A percentile compares a stretch with the other conserved stretches of the same genome.
phyloP scores from a whole-genome alignment of 495 filamentous ascomycete species.

The Aspergillus homomorphus region DNA sequence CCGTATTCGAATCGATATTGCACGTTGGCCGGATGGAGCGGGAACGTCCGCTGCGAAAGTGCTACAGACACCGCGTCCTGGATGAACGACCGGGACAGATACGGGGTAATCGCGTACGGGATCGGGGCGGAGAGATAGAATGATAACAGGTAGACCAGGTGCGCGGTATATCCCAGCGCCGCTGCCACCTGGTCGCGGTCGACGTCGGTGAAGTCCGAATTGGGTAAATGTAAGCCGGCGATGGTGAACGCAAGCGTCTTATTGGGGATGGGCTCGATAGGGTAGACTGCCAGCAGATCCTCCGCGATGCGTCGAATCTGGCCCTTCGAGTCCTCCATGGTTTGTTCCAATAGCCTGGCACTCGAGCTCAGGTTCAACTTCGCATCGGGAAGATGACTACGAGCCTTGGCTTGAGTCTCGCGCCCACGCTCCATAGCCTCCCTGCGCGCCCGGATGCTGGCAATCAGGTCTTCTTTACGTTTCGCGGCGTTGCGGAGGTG shows the following conservation, averaged over 20 bases:
- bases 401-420: constrained; percentile 52
- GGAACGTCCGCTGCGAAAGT: constrained; percentile 70
- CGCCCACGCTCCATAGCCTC: constrained; percentile 64
- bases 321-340: constrained; percentile 62
- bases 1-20: constrained; percentile 91
- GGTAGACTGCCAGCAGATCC: constrained; percentile 73
- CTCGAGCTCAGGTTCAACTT: constrained; percentile 57
- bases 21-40: constrained; percentile 73
- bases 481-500: constrained; percentile 57
- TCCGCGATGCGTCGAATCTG: constrained; percentile 85
- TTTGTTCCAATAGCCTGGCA: constrained; percentile 50
- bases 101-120: constrained; percentile 73
- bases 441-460: constrained; percentile 62
- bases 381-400: constrained; percentile 45
- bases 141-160: constrained; percentile 70
- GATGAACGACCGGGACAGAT: constrained; percentile 71
- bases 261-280: constrained; percentile 64
- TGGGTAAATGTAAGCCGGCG: constrained; percentile 69
- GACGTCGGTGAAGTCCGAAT: constrained; percentile 64
- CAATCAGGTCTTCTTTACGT: constrained; percentile 60
- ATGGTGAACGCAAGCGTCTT: constrained; percentile 74
- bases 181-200: constrained; percentile 71
- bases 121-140: constrained; percentile 77
- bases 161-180: constrained; percentile 78
- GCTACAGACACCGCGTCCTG: constrained; percentile 71